A percentile compares a stretch with the other conserved stretches of the same genome.
Conservation (phyloP, 169 alveolate genomes). For the Perkinsus marinus region DNA sequence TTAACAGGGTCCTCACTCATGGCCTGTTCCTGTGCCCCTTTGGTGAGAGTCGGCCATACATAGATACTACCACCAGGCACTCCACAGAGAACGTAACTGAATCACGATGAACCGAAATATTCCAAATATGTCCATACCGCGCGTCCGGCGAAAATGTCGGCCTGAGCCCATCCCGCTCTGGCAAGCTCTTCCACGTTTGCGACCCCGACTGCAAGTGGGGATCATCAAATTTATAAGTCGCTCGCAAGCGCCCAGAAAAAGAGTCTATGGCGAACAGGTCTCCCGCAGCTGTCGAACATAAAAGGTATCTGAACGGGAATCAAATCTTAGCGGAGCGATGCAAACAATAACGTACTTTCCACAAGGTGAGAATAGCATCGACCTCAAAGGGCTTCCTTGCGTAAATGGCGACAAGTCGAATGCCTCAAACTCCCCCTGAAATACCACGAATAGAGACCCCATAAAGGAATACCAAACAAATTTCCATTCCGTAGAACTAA, state of each 20-base stretch:
- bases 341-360: not conserved
- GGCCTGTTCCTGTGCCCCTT: not conserved
- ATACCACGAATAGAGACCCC: not conserved
- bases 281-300: not conserved
- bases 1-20: not conserved
- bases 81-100: not conserved
- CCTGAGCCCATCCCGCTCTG: not conserved
- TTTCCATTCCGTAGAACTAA: too few relatives aligned
- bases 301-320: not conserved
- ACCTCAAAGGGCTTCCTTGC: not conserved
- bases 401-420: not conserved
- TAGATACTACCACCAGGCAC: not conserved
- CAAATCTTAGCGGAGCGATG: not conserved
- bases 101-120: not conserved
- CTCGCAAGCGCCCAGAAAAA: not conserved
- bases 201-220: not conserved
- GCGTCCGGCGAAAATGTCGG: not conserved
- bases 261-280: not conserved
- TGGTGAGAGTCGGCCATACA: not conserved
- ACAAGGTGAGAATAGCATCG: not conserved
- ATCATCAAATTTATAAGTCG: not conserved
- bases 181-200: not conserved
- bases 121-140: not conserved
- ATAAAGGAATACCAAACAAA: too few relatives aligned
- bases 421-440: not conserved